Base-by-base conservation (phyloP, 1,284 basidiomycete species). In the Athelia sp. region DNA sequence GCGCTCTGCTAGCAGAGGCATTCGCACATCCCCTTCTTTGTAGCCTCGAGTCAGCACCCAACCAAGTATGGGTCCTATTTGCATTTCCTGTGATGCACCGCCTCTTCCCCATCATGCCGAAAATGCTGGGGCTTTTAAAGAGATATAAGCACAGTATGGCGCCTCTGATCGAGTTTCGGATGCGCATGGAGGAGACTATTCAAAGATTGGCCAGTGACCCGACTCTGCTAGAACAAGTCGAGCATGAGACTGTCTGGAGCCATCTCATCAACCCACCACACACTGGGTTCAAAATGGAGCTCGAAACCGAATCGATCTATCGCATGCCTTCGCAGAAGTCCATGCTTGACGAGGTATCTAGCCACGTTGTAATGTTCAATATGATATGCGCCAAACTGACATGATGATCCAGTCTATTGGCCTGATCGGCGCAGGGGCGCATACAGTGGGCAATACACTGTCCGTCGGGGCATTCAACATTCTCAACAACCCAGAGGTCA, bases 241-340 rank as follows among this genome's bases (percentile, higher is more conserved):
- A 60, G 14, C 56, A 56, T 24, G 56, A 56, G 23, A 63, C 56
- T 19, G 57, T 67, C 18, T 67, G 67, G 48, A 67, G 70, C 46
- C 64, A 69, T 48, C 58, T 71, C 26, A 45, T 71, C 9, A 65
- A 57, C n/a, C 63, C n/a, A n/a, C n/a, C n/a, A n/a, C n/a, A n/a
- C n/a, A n/a, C n/a, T n/a, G n/a, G n/a, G n/a, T n/a, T n/a, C n/a
- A n/a, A n/a, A n/a, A n/a, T n/a, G 15, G 9, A 66, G 34, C 59
- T 62, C 2, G 59, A 61, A 10, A 62, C 62, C 31, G 24, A 18
- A 4, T 53, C 57, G 3, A 59, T 60, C 1, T 40, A 64, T 22
- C 13, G 4, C 26, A 29, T 64, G 13, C 62, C 63, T 4, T 50
- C 62, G 56, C 43, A 54, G 34, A 55, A 61, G 18, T 67, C 64